Base-by-base conservation (phyloP, 140 eudicot species). In the Stevia rebaudiana region DNA sequence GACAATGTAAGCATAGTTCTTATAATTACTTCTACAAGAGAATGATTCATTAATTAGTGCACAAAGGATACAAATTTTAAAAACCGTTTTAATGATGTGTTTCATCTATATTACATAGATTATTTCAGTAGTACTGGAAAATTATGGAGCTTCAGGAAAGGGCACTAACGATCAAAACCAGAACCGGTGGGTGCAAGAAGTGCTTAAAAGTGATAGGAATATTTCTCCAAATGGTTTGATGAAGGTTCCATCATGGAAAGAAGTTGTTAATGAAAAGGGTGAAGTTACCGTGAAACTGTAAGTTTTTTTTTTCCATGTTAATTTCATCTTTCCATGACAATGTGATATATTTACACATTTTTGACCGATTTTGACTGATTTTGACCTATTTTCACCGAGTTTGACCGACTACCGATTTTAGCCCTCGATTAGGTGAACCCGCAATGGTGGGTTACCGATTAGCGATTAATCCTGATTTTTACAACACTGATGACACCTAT, bases 81-180 rank as follows among this genome's bases (percentile, higher is more conserved):
- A 44, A 67, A 36, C n/a, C 30, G 12, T 48, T 28, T 11, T 61
- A 43, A 42, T 18, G 36, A 40, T 52, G 44, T 50, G 19, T 25
- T 68, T 74, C 51, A 74, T 40, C 46, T 68, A 18, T 36, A 40
- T 69, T 61, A 65, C 60, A 59, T 77, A 86, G 95, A 83, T 86
- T 64, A 83, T 83, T 44, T 53, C 83, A 9, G 95, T 80, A 10
- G 88, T 86, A 54, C 67, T 86, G 78, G 95, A 83, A 74, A 86
- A 86, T 43, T 81, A 71, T 67, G 85, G 79, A 47, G 79, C 79
- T 44, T 22, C 56, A 4, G 70, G 69, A 41, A 77, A 66, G 56
- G 79, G 66, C 28, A 59, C 67, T 41, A 52, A 78, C 11, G 31
- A 57, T 39, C 44, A 22, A 64, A 68, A 67, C 71, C 68, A 72